A percentile compares a stretch with the other conserved stretches of the same genome.
Evolutionary conservation across 1,284 basidiomycete genomes (phyloP).

Genomic region (Cutaneotrichosporon daszewskae): DNA sequence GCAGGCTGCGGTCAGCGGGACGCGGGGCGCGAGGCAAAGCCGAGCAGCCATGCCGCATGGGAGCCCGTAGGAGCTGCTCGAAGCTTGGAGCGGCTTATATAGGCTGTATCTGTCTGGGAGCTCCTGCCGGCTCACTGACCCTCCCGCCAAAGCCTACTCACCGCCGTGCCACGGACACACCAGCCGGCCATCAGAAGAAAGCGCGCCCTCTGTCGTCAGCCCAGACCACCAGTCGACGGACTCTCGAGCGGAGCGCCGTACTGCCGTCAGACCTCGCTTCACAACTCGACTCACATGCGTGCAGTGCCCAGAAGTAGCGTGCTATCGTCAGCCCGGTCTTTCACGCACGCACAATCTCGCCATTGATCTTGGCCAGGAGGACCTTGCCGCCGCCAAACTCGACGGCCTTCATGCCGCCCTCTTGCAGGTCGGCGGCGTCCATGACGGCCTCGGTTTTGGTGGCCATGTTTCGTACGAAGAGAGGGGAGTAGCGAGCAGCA

Average conservation of each 20-base stretch:
- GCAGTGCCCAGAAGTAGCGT: slow-evolving; percentile 77
- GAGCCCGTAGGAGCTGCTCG: too few species aligned
- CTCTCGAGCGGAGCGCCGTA: slow-evolving; percentile 43
- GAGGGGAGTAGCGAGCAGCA: too few species aligned
- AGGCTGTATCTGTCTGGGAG: too few species aligned
- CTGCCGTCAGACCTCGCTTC: slow-evolving; percentile 18
- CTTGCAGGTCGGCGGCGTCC: slow-evolving; percentile 56
- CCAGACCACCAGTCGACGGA: slow-evolving; percentile 6
- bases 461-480: too few species aligned
- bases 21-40: too few species aligned
- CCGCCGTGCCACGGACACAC: slow-evolving; percentile 89
- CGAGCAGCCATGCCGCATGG: too few species aligned
- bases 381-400: slow-evolving; percentile 72
- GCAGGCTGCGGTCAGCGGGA: slow-evolving; percentile 58
- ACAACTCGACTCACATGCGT: slow-evolving; percentile 56
- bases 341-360: slow-evolving; percentile 49
- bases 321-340: slow-evolving; percentile 23
- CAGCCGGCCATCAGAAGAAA: slow-evolving; percentile 70
- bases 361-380: slow-evolving; percentile 68
- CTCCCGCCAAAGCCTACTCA: slow-evolving; percentile 44
- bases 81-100: too few species aligned
- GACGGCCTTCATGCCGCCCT: slow-evolving; percentile 76
- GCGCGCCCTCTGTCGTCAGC: slow-evolving; percentile 63
- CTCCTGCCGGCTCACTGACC: too few species aligned
- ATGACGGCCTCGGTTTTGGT: too few species aligned